These are phyloP conservation scores for Colletotrichum graminicola DNA, from an alignment of 2,329 filamentous ascomycete species.

Conservation along the genomic window DNA sequence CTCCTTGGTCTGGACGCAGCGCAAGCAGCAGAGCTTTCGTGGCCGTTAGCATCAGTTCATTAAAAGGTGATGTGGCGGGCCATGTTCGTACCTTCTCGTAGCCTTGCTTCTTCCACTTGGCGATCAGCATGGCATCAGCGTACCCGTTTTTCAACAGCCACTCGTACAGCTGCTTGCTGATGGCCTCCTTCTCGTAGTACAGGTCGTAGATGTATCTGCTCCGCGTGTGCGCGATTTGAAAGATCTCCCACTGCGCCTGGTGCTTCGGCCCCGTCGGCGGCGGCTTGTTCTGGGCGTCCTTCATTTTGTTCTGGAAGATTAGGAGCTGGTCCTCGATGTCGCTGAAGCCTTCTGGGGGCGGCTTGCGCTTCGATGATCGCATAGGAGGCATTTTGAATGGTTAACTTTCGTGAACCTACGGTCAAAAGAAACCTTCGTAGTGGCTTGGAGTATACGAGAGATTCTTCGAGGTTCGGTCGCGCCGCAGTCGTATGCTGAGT, in stretches of 20 bases:
- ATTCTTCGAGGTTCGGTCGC: constrained; percentile 3
- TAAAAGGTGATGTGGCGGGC: constrained; percentile 44
- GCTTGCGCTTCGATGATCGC: constrained; percentile 81
- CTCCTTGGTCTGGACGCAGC: constrained; percentile 99
- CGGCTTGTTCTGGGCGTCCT: constrained; percentile 92
- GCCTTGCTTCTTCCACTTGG: constrained; percentile 99
- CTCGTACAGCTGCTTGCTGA: constrained; percentile 91
- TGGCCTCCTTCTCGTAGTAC: constrained; percentile 98
- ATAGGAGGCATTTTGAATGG: constrained; percentile 76
- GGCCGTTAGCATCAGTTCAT: background rate
- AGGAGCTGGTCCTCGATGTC: constrained; percentile 90
- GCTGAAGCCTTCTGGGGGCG: constrained; percentile 86
- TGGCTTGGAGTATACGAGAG: background rate
- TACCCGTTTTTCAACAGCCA: constrained; percentile 98
- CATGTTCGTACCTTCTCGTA: constrained; percentile 86
- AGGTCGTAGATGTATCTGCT: constrained; percentile 95
- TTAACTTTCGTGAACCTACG: background rate
- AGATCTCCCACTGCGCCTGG: constrained; percentile 96
- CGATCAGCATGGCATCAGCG: constrained; percentile 93
- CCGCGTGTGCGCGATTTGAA: constrained; percentile 95
- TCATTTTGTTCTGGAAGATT: constrained; percentile 91
- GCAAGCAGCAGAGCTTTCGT: constrained; percentile 85
- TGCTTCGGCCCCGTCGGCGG: constrained; percentile 84
- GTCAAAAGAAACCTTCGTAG: background rate
- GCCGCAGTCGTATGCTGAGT: constrained; percentile 6